Evolutionary conservation across 73 alveolate species (phyloP).

Genomic region (Uronychia binucleata): DNA sequence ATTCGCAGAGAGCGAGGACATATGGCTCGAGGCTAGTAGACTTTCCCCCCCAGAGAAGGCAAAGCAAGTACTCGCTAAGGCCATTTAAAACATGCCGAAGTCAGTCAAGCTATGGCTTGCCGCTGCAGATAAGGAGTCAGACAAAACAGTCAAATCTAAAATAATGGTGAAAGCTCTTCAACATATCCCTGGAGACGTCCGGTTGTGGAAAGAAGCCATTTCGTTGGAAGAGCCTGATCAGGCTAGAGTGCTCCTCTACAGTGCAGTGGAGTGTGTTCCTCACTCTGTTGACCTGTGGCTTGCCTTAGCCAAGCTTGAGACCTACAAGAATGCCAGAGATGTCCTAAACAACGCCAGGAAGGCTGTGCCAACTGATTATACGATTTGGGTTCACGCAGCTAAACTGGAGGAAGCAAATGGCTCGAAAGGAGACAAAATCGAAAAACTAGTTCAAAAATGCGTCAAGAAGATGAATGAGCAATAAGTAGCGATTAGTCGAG

Average conservation of each 20-base stretch:
- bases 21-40: conserved; percentile 96
- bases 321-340: conserved; percentile 90
- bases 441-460: conserved; percentile 65
- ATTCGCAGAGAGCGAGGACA: conserved; percentile 92
- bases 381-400: conserved; percentile 90
- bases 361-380: conserved; percentile 85
- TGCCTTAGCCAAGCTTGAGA: conserved; percentile 91
- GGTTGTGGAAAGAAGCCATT: conserved; percentile 93
- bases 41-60: conserved; percentile 88
- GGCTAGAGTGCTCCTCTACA: conserved; percentile 84
- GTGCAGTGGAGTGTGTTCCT: conserved; percentile 94
- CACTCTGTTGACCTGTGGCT: conserved; percentile 92
- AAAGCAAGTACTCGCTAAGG: conserved; percentile 78
- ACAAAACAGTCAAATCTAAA: conserved; percentile 70
- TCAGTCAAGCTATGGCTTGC: conserved; percentile 90
- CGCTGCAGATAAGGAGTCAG: conserved; percentile 79
- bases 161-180: conserved; percentile 83
- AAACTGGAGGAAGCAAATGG: conserved; percentile 90
- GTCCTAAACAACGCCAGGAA: conserved; percentile 90
- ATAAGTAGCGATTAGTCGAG: conserved; percentile 58
- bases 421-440: conserved; percentile 27
- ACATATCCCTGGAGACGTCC: conserved; percentile 77
- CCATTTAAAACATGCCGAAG: conserved; percentile 79
- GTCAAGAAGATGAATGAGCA: conserved; percentile 63
- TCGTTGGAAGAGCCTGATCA: conserved; percentile 75